These are phyloP conservation scores for Amanita exitialis DNA, from an alignment of 768 basidiomycete genomes.

Conservation along the genomic window DNA sequence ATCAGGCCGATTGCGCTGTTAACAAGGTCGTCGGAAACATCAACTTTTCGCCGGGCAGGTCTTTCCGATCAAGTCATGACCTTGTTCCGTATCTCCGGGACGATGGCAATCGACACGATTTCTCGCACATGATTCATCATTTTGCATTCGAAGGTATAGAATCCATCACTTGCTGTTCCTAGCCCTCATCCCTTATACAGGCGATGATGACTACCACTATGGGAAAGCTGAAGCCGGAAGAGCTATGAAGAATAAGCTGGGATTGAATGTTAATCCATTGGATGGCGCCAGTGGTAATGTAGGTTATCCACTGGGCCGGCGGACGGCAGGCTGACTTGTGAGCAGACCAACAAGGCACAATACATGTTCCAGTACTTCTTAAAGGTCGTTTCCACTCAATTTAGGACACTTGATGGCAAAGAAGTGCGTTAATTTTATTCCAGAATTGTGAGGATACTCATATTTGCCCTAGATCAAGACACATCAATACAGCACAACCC, in stretches of 20 bases:
- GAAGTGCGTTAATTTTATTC: conserved; percentile 30
- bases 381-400: conserved; percentile 96
- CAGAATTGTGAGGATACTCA: neutral
- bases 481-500: conserved; percentile 93
- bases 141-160: conserved; percentile 60
- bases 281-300: conserved; percentile 55
- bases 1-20: conserved; percentile 80
- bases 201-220: conserved; percentile 74
- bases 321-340: neutral
- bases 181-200: conserved; percentile 16
- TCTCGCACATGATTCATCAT: conserved; percentile 78
- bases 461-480: conserved; percentile 53
- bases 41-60: conserved; percentile 87
- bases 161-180: neutral
- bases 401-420: conserved; percentile 72
- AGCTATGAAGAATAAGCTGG: conserved; percentile 62
- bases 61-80: conserved; percentile 85
- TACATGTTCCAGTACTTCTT: conserved; percentile 99
- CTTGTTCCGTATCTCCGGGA: conserved; percentile 92
- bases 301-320: conserved; percentile 11
- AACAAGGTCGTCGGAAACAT: conserved; percentile 98
- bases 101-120: conserved; percentile 84
- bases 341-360: conserved; percentile 63
- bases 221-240: conserved; percentile 51
- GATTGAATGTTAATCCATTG: conserved; percentile 68